Evolutionary conservation across 108 stramenopile species (phyloP).

Genomic region (Cyclostephanos tholiformis): DNA sequence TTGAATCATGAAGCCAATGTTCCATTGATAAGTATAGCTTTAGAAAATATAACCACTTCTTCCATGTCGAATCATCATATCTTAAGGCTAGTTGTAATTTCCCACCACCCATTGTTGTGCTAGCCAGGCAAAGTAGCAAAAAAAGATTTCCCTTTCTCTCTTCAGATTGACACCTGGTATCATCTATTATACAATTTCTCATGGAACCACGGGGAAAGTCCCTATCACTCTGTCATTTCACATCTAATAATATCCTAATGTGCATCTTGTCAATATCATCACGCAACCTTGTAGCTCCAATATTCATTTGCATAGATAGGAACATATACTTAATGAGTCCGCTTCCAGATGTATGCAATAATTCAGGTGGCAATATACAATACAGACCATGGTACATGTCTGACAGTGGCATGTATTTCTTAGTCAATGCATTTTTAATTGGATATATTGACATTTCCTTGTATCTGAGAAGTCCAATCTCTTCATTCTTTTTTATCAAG

Average conservation of each 20-base stretch:
- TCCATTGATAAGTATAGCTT: background rate
- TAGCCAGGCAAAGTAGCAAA: background rate
- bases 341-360: background rate
- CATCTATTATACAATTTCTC: conserved; percentile 4
- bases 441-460: background rate
- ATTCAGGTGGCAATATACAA: background rate
- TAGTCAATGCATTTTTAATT: background rate
- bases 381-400: background rate
- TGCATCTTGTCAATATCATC: background rate
- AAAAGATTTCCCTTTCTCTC: conserved; percentile 3
- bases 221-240: background rate
- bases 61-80: background rate
- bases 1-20: background rate
- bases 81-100: background rate
- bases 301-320: background rate
- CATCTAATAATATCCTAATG: background rate
- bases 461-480: background rate
- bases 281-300: background rate
- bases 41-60: background rate
- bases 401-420: background rate
- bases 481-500: background rate
- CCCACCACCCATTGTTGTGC: background rate
- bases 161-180: conserved; percentile 1
- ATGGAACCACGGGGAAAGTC: conserved; percentile 9
- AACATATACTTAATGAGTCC: conserved; percentile 1